Base-by-base conservation (phyloP, 352 stramenopile species). In the Phytophthora idaei region DNA sequence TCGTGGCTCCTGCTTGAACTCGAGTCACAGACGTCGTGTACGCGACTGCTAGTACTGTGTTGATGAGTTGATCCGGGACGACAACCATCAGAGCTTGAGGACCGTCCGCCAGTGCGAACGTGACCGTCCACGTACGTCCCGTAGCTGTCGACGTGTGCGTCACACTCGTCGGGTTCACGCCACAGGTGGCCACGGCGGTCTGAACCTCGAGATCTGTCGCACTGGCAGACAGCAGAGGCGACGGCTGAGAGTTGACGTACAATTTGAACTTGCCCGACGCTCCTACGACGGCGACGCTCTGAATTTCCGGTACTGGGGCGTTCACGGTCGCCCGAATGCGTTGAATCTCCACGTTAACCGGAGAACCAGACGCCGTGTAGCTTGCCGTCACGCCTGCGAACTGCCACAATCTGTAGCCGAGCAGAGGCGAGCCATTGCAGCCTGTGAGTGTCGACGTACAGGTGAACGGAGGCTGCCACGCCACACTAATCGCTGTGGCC, bases 381-480 rank as follows among this genome's bases (percentile, higher is more conserved):
- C 79, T 81, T 7, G 82, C 77, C 25, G 84, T 86, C 25, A 93
- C 85, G 0, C 87, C 87, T 25, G 80, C 63, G 58, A 98, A 99
- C 59, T 97, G 77, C 84, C 97, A 99, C 11, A 99, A 48, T 46
- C 92, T 93, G 81, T 98, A 99, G 0, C 93, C 95, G 6, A 97
- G 91, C 14, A 94, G 42, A 3, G 89, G 85, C 0, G 86, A 87
- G 0, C 88, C 88, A 58, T 87, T 94, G 58, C 87, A 95, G 0
- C 83, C 82, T 25, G 87, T 90, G 7, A 90, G 66, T 11, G 80
- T 92, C 14, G 82, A 90, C 4, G 84, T 94, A 45, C 87, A 95
- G 9, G 74, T 67, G 3, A 56, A 61, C 5, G 87, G 89, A 1
- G 86, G 85, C 0, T 81, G 68, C 89, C 89, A 97, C 31, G 71